A percentile compares a stretch with the other conserved stretches of the same genome.
These are phyloP conservation scores for Beauveria sp. DNA, from an alignment of 2,329 filamentous ascomycete genomes.

Conservation along the genomic window DNA sequence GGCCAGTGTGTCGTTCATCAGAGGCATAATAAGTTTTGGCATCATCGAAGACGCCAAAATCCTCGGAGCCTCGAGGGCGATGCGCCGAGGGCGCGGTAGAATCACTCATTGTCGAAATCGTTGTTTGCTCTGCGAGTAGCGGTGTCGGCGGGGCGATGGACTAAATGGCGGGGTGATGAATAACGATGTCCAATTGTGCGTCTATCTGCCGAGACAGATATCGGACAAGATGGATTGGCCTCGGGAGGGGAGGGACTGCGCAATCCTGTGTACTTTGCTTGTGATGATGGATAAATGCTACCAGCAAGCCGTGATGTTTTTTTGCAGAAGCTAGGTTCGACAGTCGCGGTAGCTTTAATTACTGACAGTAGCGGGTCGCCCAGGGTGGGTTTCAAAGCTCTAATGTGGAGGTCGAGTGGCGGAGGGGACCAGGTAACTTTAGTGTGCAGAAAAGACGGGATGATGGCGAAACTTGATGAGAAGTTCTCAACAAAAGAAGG, in stretches of 20 bases:
- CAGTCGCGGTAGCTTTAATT: not conserved
- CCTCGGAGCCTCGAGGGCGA: conserved; percentile 29
- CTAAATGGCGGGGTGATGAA: not conserved
- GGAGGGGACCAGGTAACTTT: not conserved
- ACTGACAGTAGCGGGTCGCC: not conserved
- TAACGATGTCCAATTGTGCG: not conserved
- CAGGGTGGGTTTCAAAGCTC: not conserved
- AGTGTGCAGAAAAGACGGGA: not conserved
- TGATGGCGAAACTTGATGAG: not conserved
- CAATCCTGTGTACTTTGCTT: not conserved
- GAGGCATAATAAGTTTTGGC: conserved; percentile 52
- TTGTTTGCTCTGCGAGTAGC: conserved; percentile 6
- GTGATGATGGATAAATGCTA: not conserved
- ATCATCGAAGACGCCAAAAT: conserved; percentile 47
- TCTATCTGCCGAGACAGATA: not conserved
- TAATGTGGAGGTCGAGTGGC: not conserved
- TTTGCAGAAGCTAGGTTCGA: not conserved
- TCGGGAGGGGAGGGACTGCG: not conserved
- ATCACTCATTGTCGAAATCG: conserved; percentile 5
- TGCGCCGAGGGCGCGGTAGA: conserved; percentile 8
- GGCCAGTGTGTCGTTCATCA: conserved; percentile 44
- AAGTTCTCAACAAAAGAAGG: not conserved
- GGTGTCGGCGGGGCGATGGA: conserved; percentile 8
- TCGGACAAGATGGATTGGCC: not conserved
- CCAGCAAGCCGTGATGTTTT: not conserved